Percentiles rank a stretch among this genome's conserved stretches.
These are phyloP conservation scores for Xylaria sp. DNA, from an alignment of 2,329 filamentous ascomycete genomes.

Conservation along the genomic window DNA sequence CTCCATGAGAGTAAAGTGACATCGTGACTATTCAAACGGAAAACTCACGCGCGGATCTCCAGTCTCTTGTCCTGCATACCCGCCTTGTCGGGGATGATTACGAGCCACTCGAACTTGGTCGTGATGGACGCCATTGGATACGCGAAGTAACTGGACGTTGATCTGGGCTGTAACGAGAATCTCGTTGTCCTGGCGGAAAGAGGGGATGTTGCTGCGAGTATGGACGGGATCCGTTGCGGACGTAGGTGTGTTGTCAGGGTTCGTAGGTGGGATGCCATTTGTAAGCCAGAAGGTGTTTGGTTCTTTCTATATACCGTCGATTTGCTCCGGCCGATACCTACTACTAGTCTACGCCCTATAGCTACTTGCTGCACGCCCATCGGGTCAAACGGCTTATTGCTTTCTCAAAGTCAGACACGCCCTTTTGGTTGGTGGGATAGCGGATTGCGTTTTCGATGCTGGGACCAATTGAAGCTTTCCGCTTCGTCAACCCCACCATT, in stretches of 20 bases:
- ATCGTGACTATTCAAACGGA: background rate
- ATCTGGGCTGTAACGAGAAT: background rate
- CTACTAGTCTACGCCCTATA: slow-evolving; percentile 1
- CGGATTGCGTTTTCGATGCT: background rate
- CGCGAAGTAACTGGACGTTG: slow-evolving; percentile 10
- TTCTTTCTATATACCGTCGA: background rate
- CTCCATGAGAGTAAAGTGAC: background rate
- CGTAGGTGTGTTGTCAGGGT: slow-evolving; percentile 8
- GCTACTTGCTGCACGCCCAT: background rate
- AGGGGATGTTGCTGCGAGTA: slow-evolving; percentile 9
- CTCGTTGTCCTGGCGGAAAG: slow-evolving; percentile 1
- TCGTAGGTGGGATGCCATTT: slow-evolving; percentile 30
- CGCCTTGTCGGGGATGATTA: slow-evolving; percentile 74
- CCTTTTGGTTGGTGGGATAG: slow-evolving; percentile 20
- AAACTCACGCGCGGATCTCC: slow-evolving; percentile 65
- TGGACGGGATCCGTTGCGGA: slow-evolving; percentile 17
- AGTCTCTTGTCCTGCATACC: slow-evolving; percentile 69
- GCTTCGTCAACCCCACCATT: slow-evolving; percentile 12
- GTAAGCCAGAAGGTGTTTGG: background rate
- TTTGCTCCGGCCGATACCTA: background rate
- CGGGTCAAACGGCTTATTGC: background rate
- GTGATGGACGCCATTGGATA: slow-evolving; percentile 42
- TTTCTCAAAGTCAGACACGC: slow-evolving; percentile 2
- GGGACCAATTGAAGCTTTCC: slow-evolving; percentile 7
- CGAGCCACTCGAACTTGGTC: slow-evolving; percentile 63